Base-by-base conservation (phyloP, 148 eudicot genomes). In the Simmondsia chinensis region DNA sequence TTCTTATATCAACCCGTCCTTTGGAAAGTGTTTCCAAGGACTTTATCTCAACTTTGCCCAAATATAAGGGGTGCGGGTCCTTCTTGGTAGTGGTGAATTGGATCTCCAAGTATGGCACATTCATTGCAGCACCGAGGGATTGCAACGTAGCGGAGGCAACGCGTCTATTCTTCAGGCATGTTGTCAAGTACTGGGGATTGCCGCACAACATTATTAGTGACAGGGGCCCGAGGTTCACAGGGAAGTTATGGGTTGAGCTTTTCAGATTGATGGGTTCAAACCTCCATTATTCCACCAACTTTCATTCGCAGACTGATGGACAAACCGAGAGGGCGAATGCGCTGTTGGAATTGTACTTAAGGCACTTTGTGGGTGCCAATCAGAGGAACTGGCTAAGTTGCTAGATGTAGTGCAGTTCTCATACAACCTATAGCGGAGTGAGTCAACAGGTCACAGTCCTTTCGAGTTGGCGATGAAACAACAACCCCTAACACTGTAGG, bases 271-370 rank as follows among this genome's bases (percentile, higher is more conserved):
- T 43, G 31, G 48, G 48, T 17, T 43, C 48, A 8, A 9, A 24
- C 5, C 11, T 43, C 1, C 33, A 25, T 14, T 43, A 5, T 20
- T 41, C 48, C 1, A 43, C 33, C 24, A 43, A 20, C n/a, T 43
- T 43, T 27, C 32, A 43, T n/a, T 33, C 48, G 0, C 33, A 43
- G 27, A 24, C 19, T 3, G 33, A 43, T 4, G 48, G 48, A 0
- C 6, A 43, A 5, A 43, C 48, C 1, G 32, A 43, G 12, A 24
- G 33, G 31, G 48, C 27, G 31, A 43, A 43, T 26, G 48, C 46
- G 5, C 12, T 41, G 15, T 12, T 41, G 12, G 46, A 41, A 3
- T 9, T 43, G 3, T 43, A 43, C 12, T 26, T 43, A 0, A 25
- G 33, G 19, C 32, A 43, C 33, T 43, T 13, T 43, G 19, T 43